Base-by-base conservation (phyloP, 2,329 filamentous ascomycete species). In the Meredithiella fracta region DNA sequence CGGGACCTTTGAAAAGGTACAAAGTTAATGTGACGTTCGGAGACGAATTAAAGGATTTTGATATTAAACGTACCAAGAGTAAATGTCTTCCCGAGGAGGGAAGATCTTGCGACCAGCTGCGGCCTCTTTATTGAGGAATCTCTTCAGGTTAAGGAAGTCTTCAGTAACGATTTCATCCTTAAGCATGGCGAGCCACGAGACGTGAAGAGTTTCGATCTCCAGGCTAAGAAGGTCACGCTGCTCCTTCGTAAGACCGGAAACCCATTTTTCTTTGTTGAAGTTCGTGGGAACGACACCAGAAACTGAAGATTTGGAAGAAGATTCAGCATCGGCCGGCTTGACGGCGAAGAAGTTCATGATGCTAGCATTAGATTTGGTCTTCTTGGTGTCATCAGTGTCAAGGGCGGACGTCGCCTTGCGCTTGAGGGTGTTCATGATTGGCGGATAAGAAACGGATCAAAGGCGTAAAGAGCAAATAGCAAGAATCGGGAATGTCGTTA, bases 171-270 rank as follows among this genome's bases (percentile, higher is more conserved):
- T 72, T 62, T 96, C 90, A 60, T 94, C 88, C 67, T 94, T 94
- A 58, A 98, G 76, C 61, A 86, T 82, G 15, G 82, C 82, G 60
- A 98, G 74, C 91, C 92, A 98, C 71, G 84, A 94, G 59, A 90
- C 86, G 65, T 96, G 79, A 59, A 98, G 72, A 0, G 90, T 96
- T 47, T 94, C 81, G 62, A 98, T 95, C 71, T 98, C 92, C 42
- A 98, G 76, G 65, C 85, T 75, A 51, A 98, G 76, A 50, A 97
- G 73, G 54, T 83, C 76, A 65, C 80, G 87, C 68, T 96, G 87
- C 70, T 98, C 92, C 0, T 78, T 69, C 0, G 79, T 89, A 60
- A 98, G 74, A 57, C 79, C 78, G 20, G 79, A 78, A n/a, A 90
- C 75, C 92, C 92, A 98, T 69, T 85, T 87, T 49, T 80, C 79